These are phyloP conservation scores for Hypomontagnella submonticulosa DNA, from an alignment of 495 filamentous ascomycete genomes.

Conservation along the genomic window DNA sequence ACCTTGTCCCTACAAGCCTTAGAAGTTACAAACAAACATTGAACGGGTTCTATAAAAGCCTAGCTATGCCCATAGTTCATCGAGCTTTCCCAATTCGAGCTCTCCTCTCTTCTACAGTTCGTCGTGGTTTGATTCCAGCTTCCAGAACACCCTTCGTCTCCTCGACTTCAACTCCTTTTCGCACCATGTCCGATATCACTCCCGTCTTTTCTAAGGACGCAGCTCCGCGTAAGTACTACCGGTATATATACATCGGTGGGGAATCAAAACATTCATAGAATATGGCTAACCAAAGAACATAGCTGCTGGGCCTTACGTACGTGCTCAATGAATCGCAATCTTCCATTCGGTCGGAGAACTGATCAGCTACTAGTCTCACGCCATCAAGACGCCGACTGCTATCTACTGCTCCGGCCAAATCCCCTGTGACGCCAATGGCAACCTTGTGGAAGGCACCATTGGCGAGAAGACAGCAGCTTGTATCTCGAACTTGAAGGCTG, in stretches of 20 bases:
- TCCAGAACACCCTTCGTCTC: conserved; percentile 30
- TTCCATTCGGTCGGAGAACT: conserved; percentile 14
- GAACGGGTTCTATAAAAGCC: conserved; percentile 16
- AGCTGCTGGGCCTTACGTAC: conserved; percentile 69
- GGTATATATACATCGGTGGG: not conserved
- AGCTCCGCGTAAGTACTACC: conserved; percentile 59
- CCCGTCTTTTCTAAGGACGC: conserved; percentile 64
- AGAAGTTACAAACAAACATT: not conserved
- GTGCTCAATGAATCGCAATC: conserved; percentile 24
- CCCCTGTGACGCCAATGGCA: conserved; percentile 78
- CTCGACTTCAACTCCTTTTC: conserved; percentile 29
- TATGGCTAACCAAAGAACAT: conserved; percentile 25
- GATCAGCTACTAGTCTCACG: conserved; percentile 74
- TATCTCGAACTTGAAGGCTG: conserved; percentile 80
- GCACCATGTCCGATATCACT: conserved; percentile 59
- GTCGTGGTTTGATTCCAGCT: conserved; percentile 30
- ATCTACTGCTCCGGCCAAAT: conserved; percentile 97
- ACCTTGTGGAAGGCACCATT: conserved; percentile 79
- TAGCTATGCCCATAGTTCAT: conserved; percentile 31
- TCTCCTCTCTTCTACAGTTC: conserved; percentile 29
- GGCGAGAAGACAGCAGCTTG: conserved; percentile 78
- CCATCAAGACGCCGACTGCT: conserved; percentile 80
- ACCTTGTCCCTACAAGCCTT: conserved; percentile 16
- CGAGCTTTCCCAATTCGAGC: conserved; percentile 37
- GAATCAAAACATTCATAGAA: not conserved